Conservation (phyloP, 257 asterid genomes). For the Solanum habrochaites region DNA sequence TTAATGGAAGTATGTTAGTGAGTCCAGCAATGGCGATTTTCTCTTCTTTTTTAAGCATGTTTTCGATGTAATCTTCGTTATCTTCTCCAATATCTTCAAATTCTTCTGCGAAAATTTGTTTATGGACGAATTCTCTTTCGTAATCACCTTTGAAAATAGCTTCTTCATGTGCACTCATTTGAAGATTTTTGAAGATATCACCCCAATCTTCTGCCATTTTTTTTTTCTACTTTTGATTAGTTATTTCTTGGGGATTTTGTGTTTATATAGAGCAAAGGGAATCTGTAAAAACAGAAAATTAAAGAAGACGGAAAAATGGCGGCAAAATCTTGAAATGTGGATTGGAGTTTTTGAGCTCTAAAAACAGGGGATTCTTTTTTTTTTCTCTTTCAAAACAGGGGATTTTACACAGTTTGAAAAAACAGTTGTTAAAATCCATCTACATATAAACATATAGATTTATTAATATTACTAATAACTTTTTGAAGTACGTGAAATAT, state of each 20-base stretch:
- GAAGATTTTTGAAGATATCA: background rate
- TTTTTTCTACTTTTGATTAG: background rate
- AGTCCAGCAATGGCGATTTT: background rate
- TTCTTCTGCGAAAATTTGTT: background rate
- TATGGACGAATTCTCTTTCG: background rate
- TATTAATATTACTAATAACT: too few relatives aligned
- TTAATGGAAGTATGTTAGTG: background rate
- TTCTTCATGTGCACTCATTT: too few relatives aligned
- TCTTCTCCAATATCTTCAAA: background rate
- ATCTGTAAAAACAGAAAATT: background rate
- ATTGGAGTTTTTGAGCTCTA: background rate
- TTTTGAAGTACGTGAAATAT: too few relatives aligned
- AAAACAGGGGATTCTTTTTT: background rate
- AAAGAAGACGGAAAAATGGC: background rate
- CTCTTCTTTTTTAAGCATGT: background rate
- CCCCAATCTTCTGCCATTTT: background rate
- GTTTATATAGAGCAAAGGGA: too few relatives aligned
- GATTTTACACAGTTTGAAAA: background rate
- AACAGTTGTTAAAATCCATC: too few relatives aligned
- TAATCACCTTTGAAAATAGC: background rate
- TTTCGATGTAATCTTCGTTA: background rate
- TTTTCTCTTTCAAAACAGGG: background rate
- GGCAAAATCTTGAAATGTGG: background rate
- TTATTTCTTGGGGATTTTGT: background rate
- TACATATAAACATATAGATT: too few relatives aligned